These are phyloP conservation scores for Sicyos edulis DNA, from an alignment of 306 rosid species.

Conservation along the genomic window DNA sequence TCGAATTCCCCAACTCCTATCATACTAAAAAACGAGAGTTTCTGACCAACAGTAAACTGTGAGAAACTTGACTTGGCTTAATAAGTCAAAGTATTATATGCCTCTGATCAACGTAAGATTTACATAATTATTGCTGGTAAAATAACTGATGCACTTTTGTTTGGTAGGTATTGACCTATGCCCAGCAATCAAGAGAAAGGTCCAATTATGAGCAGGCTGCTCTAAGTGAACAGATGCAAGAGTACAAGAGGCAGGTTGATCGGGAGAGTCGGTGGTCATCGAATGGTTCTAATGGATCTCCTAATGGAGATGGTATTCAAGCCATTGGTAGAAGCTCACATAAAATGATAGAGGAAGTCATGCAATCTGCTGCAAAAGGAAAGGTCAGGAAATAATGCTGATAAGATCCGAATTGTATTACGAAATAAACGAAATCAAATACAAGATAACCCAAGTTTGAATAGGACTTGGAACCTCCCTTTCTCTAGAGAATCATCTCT, in stretches of 20 bases:
- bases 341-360: slow-evolving; percentile 98
- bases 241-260: slow-evolving; percentile 87
- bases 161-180: slow-evolving; percentile 90
- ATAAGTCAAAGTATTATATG: background rate
- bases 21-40: too few relatives aligned
- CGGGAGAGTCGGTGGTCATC: slow-evolving; percentile 95
- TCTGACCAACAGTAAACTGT: too few relatives aligned
- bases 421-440: too few relatives aligned
- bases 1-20: too few relatives aligned
- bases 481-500: too few relatives aligned
- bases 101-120: background rate
- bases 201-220: slow-evolving; percentile 99
- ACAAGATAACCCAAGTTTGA: too few relatives aligned
- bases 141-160: slow-evolving; percentile 12
- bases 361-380: slow-evolving; percentile 99
- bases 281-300: slow-evolving; percentile 89
- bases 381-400: slow-evolving; percentile 56
- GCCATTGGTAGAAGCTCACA: slow-evolving; percentile 99
- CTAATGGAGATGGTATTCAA: slow-evolving; percentile 98
- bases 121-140: background rate
- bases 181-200: slow-evolving; percentile 97
- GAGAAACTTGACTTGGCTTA: too few relatives aligned
- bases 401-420: too few relatives aligned
- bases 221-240: slow-evolving; percentile 96
- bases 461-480: too few relatives aligned